These are phyloP conservation scores for Lophiotrema nucula DNA, from an alignment of 495 filamentous ascomycete species.

Conservation along the genomic window DNA sequence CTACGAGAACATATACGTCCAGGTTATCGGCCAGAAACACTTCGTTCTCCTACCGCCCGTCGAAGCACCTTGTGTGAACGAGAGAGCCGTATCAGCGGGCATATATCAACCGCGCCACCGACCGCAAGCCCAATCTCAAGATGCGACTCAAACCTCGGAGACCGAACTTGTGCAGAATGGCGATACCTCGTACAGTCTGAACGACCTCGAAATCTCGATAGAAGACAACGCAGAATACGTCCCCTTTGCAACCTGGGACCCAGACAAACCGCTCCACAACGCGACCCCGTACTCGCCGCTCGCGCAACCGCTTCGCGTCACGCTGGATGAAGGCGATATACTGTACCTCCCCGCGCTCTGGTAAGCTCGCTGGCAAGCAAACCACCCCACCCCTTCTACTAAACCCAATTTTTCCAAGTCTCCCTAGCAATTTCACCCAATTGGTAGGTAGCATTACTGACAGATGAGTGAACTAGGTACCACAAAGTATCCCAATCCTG, in stretches of 20 bases:
- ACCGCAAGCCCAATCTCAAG: not conserved
- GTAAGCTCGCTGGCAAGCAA: constrained; percentile 43
- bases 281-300: constrained; percentile 55
- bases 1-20: constrained; percentile 80
- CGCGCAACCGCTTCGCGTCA: constrained; percentile 57
- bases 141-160: no score
- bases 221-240: constrained; percentile 45
- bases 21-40: constrained; percentile 65
- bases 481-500: constrained; percentile 71
- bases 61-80: constrained; percentile 62
- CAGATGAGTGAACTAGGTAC: no score
- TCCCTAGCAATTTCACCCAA: no score
- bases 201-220: constrained; percentile 31
- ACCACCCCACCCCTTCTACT: not conserved
- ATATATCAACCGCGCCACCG: constrained; percentile 47
- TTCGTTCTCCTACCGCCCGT: constrained; percentile 69
- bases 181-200: constrained; percentile 34
- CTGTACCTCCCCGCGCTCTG: constrained; percentile 76
- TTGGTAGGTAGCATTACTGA: no score
- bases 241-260: constrained; percentile 71
- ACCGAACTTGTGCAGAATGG: no score
- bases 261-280: constrained; percentile 52
- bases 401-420: not conserved
- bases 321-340: constrained; percentile 69
- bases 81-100: constrained; percentile 51